Evolutionary conservation across 2,329 filamentous ascomycete species (phyloP).

Genomic region (Ilyonectria destructans): DNA sequence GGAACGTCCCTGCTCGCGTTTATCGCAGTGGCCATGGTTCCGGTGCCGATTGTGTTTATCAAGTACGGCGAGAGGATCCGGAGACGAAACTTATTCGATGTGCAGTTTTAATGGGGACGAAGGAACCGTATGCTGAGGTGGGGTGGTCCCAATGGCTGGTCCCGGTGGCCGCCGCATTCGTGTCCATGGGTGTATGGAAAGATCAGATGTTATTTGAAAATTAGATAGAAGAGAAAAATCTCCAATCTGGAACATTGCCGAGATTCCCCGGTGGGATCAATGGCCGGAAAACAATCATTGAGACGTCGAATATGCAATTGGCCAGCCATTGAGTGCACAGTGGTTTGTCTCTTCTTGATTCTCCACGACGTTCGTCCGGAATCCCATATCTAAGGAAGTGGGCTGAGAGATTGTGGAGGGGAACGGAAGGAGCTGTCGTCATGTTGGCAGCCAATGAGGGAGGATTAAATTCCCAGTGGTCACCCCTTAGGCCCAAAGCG

Average conservation of each 20-base stretch:
- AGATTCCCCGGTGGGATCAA: background rate
- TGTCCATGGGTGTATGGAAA: slow-evolving; percentile 10
- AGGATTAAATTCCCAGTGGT: slow-evolving; percentile 34
- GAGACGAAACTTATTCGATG: slow-evolving; percentile 50
- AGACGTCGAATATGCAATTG: background rate
- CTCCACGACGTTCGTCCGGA: slow-evolving; percentile 1
- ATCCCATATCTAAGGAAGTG: slow-evolving; percentile 22
- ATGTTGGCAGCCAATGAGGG: slow-evolving; percentile 39
- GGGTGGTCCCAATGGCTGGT: background rate
- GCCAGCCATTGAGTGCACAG: background rate
- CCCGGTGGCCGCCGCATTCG: background rate
- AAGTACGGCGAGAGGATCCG: slow-evolving; percentile 57
- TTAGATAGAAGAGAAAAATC: slow-evolving; percentile 13
- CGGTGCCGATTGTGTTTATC: slow-evolving; percentile 58
- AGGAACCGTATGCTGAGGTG: slow-evolving; percentile 12
- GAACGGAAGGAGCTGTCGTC: slow-evolving; percentile 15
- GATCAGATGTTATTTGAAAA: slow-evolving; percentile 22
- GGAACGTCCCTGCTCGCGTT: slow-evolving; percentile 64
- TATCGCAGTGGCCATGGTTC: slow-evolving; percentile 62
- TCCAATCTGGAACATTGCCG: slow-evolving; percentile 1
- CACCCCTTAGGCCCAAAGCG: slow-evolving; percentile 27
- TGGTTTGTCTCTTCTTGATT: background rate
- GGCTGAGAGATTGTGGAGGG: slow-evolving; percentile 20
- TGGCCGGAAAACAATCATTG: background rate
- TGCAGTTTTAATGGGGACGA: slow-evolving; percentile 38